Conservation (phyloP, 2,329 filamentous ascomycete species). For the Nannizziopsis barbatae region DNA sequence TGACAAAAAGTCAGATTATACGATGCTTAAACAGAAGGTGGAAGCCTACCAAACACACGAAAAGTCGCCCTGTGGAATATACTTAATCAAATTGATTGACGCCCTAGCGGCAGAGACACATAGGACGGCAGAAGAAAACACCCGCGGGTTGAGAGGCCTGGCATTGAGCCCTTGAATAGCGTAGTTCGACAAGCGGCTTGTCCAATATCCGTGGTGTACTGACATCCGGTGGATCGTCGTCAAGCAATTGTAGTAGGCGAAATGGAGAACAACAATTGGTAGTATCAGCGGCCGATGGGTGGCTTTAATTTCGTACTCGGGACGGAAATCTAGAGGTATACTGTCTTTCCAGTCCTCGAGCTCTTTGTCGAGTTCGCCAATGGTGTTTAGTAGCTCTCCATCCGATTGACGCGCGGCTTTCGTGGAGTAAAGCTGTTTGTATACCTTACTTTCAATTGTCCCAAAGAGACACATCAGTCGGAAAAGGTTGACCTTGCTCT, state of each 20-base stretch:
- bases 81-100: constrained; percentile 87
- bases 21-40: neutral
- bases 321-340: constrained; percentile 92
- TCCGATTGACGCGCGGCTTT: constrained; percentile 85
- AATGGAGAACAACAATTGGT: constrained; percentile 87
- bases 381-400: constrained; percentile 86
- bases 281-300: constrained; percentile 87
- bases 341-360: constrained; percentile 93
- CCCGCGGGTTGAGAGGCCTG: constrained; percentile 76
- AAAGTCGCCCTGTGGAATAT: constrained; percentile 90
- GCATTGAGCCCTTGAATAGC: constrained; percentile 91
- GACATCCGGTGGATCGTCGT: constrained; percentile 99
- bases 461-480: constrained; percentile 84
- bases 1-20: constrained; percentile 1
- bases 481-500: constrained; percentile 90
- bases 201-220: constrained; percentile 97
- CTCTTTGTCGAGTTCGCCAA: constrained; percentile 81
- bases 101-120: constrained; percentile 88
- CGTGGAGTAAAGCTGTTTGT: constrained; percentile 84
- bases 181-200: constrained; percentile 83
- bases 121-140: constrained; percentile 85
- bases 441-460: constrained; percentile 85
- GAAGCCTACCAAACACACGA: constrained; percentile 75
- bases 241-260: constrained; percentile 94
- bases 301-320: constrained; percentile 89